Evolutionary conservation across 1,284 basidiomycete species (phyloP).

Genomic region (Ganoderma resinaceum): DNA sequence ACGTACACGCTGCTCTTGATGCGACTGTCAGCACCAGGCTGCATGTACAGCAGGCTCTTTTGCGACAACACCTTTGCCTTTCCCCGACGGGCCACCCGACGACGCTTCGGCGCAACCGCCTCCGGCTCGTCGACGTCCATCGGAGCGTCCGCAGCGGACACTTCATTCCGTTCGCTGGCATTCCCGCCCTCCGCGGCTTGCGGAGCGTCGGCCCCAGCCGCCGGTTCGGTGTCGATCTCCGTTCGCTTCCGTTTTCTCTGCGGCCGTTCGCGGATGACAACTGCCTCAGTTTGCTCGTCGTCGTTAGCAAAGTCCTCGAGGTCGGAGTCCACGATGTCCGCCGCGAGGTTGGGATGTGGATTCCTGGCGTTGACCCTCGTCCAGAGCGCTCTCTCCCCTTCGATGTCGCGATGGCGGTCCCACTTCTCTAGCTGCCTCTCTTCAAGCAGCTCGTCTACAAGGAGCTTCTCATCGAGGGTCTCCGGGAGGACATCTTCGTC

Average conservation of each 20-base stretch:
- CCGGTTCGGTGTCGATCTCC: background rate
- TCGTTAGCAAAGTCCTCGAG: background rate
- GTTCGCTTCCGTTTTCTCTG: slow-evolving; percentile 2
- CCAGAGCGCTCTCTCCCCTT: slow-evolving; percentile 43
- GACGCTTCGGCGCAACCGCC: slow-evolving; percentile 11
- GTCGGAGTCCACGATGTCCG: slow-evolving; percentile 3
- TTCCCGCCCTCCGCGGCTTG: background rate
- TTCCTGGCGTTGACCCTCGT: slow-evolving; percentile 20
- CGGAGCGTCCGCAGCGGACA: background rate
- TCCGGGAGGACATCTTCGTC: slow-evolving; percentile 45
- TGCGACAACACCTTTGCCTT: slow-evolving; percentile 17
- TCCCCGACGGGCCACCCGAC: slow-evolving; percentile 11
- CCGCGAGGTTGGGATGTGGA: background rate
- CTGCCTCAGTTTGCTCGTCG: background rate
- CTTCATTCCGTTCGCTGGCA: background rate
- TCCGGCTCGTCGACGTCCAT: slow-evolving; percentile 16
- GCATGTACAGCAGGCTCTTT: slow-evolving; percentile 20
- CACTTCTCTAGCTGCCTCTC: slow-evolving; percentile 52
- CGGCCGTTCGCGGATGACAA: background rate
- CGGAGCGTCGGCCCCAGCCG: background rate
- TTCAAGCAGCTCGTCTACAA: slow-evolving; percentile 52
- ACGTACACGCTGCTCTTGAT: slow-evolving; percentile 36
- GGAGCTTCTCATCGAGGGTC: slow-evolving; percentile 50
- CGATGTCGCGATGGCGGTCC: slow-evolving; percentile 42
- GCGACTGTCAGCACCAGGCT: slow-evolving; percentile 26